Conservation (phyloP, 2,329 filamentous ascomycete species). For the Fusarium vanettenii region DNA sequence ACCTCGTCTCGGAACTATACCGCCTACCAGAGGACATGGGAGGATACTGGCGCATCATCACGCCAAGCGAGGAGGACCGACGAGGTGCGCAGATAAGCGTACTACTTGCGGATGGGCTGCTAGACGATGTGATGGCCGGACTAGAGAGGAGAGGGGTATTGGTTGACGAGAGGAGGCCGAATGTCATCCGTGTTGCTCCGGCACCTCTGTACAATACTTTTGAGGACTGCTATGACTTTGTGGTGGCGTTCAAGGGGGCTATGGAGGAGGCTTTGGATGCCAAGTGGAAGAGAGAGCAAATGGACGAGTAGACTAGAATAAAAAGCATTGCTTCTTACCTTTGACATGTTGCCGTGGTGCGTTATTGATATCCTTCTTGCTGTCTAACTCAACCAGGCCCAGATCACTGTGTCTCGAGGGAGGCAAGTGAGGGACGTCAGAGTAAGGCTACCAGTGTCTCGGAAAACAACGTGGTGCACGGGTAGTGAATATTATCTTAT, state of each 20-base stretch:
- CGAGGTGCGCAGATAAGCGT: slow-evolving; percentile 84
- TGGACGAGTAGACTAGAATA: slow-evolving; percentile 18
- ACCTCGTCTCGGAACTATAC: slow-evolving; percentile 73
- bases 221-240: slow-evolving; percentile 62
- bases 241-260: slow-evolving; percentile 42
- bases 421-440: background rate
- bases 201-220: slow-evolving; percentile 85
- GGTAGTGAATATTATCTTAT: background rate
- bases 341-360: background rate
- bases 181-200: slow-evolving; percentile 83
- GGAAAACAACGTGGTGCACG: background rate
- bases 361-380: background rate
- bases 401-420: background rate
- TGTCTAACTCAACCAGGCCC: background rate
- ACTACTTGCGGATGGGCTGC: slow-evolving; percentile 70
- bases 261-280: slow-evolving; percentile 39
- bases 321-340: background rate
- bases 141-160: slow-evolving; percentile 76
- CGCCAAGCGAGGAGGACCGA: slow-evolving; percentile 70
- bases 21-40: slow-evolving; percentile 41
- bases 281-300: slow-evolving; percentile 28
- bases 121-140: slow-evolving; percentile 72
- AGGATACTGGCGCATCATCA: slow-evolving; percentile 68
- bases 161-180: slow-evolving; percentile 82
- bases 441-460: background rate